Evolutionary conservation across 176 grass and related monocot genomes (phyloP).

Genomic region (Themeda triandra): DNA sequence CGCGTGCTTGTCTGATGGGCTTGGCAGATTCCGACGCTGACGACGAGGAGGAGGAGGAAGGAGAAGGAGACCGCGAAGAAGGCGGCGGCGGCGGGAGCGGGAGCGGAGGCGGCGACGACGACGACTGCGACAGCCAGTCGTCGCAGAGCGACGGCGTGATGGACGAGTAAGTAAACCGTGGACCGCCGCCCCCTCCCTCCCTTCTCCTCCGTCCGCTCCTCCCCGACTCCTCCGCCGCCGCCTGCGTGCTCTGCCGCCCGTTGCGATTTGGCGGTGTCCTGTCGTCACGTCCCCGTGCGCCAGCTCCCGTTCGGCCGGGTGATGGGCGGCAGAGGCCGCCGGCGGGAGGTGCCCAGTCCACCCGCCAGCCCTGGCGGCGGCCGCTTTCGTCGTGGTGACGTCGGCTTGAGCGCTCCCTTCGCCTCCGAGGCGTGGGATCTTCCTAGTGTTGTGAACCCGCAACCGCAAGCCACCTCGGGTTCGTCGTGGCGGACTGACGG

Average conservation of each 20-base stretch:
- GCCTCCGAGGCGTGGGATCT: conserved; percentile 36
- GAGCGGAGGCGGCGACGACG: not conserved
- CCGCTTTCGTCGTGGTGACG: conserved; percentile 1
- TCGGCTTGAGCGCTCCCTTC: not conserved
- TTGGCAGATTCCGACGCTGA: conserved; percentile 54
- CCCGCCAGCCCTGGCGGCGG: not conserved
- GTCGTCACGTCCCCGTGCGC: conserved; percentile 15
- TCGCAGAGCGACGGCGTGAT: conserved; percentile 43
- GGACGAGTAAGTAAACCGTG: conserved; percentile 40
- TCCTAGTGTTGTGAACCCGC: conserved; percentile 15
- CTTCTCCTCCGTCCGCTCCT: not conserved
- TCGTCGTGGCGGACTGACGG: not conserved
- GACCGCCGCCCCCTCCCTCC: not conserved
- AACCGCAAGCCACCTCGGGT: not conserved
- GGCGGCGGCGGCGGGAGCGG: conserved; percentile 1
- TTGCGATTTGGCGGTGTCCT: conserved; percentile 32
- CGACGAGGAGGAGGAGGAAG: conserved; percentile 23
- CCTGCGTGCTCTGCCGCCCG: conserved; percentile 26
- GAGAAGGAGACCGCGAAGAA: not conserved
- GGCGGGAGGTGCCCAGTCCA: not conserved
- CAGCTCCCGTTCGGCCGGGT: not conserved
- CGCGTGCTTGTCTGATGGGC: conserved; percentile 8
- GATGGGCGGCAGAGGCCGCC: not conserved
- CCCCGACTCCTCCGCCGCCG: not conserved
- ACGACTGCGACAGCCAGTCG: conserved; percentile 33